phyloP scores from a whole-genome alignment of 495 filamentous ascomycete species.

The Penicillium ochrochloron region DNA sequence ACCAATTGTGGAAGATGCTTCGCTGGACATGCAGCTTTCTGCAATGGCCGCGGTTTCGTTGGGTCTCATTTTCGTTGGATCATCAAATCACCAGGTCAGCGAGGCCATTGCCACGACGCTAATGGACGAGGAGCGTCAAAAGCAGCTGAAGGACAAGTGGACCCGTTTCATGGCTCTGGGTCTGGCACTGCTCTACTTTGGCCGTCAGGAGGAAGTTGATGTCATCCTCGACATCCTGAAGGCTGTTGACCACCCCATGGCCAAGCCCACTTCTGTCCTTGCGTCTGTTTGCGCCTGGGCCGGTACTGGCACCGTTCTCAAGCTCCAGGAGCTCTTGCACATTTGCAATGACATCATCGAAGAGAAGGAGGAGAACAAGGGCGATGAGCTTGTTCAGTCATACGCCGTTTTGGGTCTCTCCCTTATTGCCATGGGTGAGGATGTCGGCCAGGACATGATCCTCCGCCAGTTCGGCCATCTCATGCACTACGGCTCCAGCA shows the following conservation, averaged over 20 bases:
- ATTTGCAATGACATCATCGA: slow-evolving; percentile 98
- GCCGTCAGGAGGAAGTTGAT: slow-evolving; percentile 95
- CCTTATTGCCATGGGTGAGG: slow-evolving; percentile 96
- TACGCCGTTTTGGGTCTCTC: slow-evolving; percentile 95
- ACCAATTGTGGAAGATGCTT: slow-evolving; percentile 82
- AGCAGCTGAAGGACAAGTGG: slow-evolving; percentile 96
- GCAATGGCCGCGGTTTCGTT: slow-evolving; percentile 94
- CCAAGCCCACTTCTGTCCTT: slow-evolving; percentile 84
- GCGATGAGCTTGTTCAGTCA: slow-evolving; percentile 89
- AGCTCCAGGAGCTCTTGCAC: slow-evolving; percentile 93
- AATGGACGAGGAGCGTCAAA: slow-evolving; percentile 84
- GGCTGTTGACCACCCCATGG: slow-evolving; percentile 93
- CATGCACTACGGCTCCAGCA: slow-evolving; percentile 98
- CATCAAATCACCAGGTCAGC: slow-evolving; percentile 83
- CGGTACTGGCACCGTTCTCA: slow-evolving; percentile 93
- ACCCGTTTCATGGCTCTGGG: slow-evolving; percentile 94
- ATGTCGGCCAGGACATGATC: slow-evolving; percentile 98
- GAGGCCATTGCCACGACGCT: slow-evolving; percentile 88
- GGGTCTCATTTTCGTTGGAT: slow-evolving; percentile 91
- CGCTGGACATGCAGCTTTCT: slow-evolving; percentile 88
- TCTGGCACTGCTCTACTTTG: slow-evolving; percentile 92
- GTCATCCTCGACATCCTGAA: slow-evolving; percentile 94
- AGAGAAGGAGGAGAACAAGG: slow-evolving; percentile 88
- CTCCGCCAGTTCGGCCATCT: slow-evolving; percentile 95
- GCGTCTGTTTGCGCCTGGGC: slow-evolving; percentile 97